Percentiles rank a stretch among this genome's conserved stretches.
Evolutionary conservation across 257 asterid genomes (phyloP).

Genomic region (Cinchona pubescens): DNA sequence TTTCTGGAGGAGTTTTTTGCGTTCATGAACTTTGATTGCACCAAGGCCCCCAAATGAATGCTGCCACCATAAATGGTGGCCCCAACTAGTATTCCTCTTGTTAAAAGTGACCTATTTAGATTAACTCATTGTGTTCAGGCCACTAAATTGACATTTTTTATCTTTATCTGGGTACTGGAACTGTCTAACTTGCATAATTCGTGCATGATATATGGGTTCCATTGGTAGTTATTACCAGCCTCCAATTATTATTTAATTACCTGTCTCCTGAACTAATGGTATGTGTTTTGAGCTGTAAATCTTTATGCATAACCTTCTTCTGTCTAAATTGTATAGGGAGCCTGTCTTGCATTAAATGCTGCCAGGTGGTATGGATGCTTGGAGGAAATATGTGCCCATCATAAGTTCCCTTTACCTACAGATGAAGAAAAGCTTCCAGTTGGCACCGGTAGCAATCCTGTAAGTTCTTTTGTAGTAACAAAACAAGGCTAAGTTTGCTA

Average conservation of each 20-base stretch:
- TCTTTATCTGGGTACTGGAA: too few relatives aligned
- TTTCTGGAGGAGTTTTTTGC: neutral
- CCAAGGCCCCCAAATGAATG: neutral
- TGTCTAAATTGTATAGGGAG: slow-evolving; percentile 63
- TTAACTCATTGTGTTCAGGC: neutral
- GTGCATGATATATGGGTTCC: neutral
- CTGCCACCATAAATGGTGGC: neutral
- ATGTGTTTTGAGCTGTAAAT: slow-evolving; percentile 20
- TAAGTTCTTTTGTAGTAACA: slow-evolving; percentile 39
- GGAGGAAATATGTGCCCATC: slow-evolving; percentile 64
- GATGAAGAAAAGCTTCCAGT: slow-evolving; percentile 92
- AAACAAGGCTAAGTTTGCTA: neutral
- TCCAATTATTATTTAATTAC: neutral
- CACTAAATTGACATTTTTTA: neutral
- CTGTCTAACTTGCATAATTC: neutral
- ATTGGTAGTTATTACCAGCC: neutral
- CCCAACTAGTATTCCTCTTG: neutral
- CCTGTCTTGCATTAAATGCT: slow-evolving; percentile 87
- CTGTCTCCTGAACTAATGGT: neutral
- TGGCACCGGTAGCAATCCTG: slow-evolving; percentile 97
- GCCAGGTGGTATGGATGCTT: slow-evolving; percentile 68
- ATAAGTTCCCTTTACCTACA: slow-evolving; percentile 59
- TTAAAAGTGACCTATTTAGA: neutral
- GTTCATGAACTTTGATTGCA: neutral
- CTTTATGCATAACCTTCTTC: slow-evolving; percentile 23